Base-by-base conservation (phyloP, 495 filamentous ascomycete genomes). In the Pyronema omphalodes region DNA sequence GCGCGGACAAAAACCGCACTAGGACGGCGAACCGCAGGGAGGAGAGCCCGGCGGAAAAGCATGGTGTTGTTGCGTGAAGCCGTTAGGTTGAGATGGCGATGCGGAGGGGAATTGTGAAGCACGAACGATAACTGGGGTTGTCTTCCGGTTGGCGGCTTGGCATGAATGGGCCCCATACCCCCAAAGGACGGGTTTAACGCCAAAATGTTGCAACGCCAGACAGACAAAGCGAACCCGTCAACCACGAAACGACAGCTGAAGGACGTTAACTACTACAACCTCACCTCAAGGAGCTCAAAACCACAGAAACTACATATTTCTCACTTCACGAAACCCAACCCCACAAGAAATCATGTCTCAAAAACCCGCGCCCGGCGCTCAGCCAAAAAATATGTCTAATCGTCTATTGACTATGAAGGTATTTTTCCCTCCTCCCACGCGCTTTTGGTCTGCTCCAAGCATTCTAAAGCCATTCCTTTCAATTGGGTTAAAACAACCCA, bases 381-480 rank as follows among this genome's bases (percentile, higher is more conserved):
- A 70, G 64, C 64, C 73, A 29, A 93, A 93, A 70, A 71, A 71
- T 8, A 91, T 93, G 83, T 94, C 88, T 56, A 88, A 85, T 2
- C 78, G 88, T 52, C 77, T 95, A 15, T 71, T 93, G 61, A 93
- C 84, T 19, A 95, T 95, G 88, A 94, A 94, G 70, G 79, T 79
- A 66, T 29, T 29, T 29, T 29, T 29, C 23, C 18, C 29, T 46
- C 7, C n/a, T 19, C 19, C 54, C 36, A 6, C 17, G 44, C 36
- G n/a, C 18, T 17, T 19, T 34, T 55, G 23, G 23, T 1, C 23
- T 29, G 23, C 23, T 29, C 23, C 23, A 29, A 29, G 23, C 23
- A 29, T 5, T 29, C 2, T 5, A 29, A 29, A 29, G 23, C 23
- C 5, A 29, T 29, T 29, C 23, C 23, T 29, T 2, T 5, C 23